Conservation (phyloP, 2,329 filamentous ascomycete species). For the Aspergillus oerlinghausenensis region DNA sequence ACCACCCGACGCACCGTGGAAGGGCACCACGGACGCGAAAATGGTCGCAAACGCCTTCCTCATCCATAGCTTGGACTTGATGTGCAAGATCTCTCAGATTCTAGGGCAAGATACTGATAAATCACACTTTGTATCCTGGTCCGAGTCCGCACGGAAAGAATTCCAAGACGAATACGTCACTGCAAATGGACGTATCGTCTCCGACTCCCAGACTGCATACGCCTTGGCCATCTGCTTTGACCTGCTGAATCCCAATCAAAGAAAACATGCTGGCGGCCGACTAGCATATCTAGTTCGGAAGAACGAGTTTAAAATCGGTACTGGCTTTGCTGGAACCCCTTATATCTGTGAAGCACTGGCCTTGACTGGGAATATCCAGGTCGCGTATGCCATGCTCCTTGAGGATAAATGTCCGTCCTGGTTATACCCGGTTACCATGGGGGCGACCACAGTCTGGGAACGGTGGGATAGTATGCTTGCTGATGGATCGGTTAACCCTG, state of each 20-base stretch:
- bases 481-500: conserved; percentile 36
- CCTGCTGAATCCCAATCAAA: conserved; percentile 12
- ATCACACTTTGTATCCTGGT: conserved; percentile 6
- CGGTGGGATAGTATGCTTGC: conserved; percentile 41
- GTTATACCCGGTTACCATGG: conserved; percentile 40
- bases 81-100: conserved; percentile 21
- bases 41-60: conserved; percentile 34
- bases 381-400: no score
- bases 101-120: conserved; percentile 11
- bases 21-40: conserved; percentile 23
- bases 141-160: neutral
- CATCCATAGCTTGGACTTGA: conserved; percentile 26
- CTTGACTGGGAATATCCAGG: no score
- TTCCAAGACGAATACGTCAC: conserved; percentile 28
- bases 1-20: conserved; percentile 26
- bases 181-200: conserved; percentile 18
- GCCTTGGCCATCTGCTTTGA: conserved; percentile 26
- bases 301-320: conserved; percentile 25
- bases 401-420: conserved; percentile 26
- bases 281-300: conserved; percentile 2
- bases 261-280: neutral
- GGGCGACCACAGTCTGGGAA: conserved; percentile 43
- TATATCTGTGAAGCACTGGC: no score
- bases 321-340: conserved; percentile 26
- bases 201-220: conserved; percentile 28